Percentiles rank a stretch among this genome's conserved stretches.
These are phyloP conservation scores for Pleurozium schreberi DNA, from an alignment of 225 moss, liverwort and hornwort species.

Conservation along the genomic window DNA sequence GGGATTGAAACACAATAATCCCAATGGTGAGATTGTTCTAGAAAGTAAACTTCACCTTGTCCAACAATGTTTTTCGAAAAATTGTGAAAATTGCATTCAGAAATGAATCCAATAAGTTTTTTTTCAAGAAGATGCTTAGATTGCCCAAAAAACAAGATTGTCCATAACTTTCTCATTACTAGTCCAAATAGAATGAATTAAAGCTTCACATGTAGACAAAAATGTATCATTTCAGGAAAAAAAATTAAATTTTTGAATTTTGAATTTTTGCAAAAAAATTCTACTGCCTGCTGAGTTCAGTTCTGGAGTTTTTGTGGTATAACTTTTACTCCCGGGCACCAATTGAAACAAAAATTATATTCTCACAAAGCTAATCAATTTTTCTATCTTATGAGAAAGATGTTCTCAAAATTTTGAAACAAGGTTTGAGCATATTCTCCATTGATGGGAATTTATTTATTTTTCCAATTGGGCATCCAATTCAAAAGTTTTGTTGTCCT, in stretches of 20 bases:
- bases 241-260: too few relatives aligned
- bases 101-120: background rate
- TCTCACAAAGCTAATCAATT: too few relatives aligned
- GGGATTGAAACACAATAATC: background rate
- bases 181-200: background rate
- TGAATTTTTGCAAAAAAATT: too few relatives aligned
- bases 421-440: background rate
- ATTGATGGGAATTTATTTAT: background rate
- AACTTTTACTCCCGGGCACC: too few relatives aligned
- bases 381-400: too few relatives aligned
- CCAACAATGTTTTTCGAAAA: too few relatives aligned
- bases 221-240: too few relatives aligned
- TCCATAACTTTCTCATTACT: background rate
- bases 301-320: too few relatives aligned
- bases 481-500: background rate
- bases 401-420: background rate
- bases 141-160: background rate
- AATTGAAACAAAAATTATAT: background rate
- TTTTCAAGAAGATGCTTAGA: background rate
- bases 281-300: too few relatives aligned
- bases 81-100: background rate
- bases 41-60: too few relatives aligned
- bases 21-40: background rate
- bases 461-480: accelerated
- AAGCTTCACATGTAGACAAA: too few relatives aligned